Evolutionary conservation across 176 grass and related monocot species (phyloP).

Genomic region (Cenchrus fungigraminus): DNA sequence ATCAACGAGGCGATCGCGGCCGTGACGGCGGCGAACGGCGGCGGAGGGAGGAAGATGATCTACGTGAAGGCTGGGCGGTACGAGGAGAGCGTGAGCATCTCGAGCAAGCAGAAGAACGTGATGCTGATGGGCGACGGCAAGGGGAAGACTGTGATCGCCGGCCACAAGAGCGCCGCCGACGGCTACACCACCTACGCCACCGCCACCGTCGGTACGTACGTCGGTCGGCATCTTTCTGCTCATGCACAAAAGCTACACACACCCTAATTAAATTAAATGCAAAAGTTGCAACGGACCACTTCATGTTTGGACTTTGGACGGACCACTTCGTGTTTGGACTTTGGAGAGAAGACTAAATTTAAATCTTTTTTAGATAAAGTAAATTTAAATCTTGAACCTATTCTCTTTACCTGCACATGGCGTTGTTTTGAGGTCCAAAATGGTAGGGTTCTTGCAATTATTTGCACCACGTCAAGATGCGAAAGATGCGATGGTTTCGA

Average conservation of each 20-base stretch:
- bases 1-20: slow-evolving; percentile 71
- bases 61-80: slow-evolving; percentile 82
- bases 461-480: neutral
- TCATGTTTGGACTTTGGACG: too few species aligned
- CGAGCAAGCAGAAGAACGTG: slow-evolving; percentile 63
- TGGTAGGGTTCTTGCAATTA: neutral
- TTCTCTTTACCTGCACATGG: too few species aligned
- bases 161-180: slow-evolving; percentile 49
- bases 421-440: neutral
- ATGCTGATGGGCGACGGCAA: slow-evolving; percentile 89
- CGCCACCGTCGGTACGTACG: slow-evolving; percentile 74
- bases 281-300: too few species aligned
- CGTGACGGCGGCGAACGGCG: slow-evolving; percentile 26
- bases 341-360: too few species aligned
- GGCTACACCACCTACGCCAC: slow-evolving; percentile 68
- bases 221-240: neutral
- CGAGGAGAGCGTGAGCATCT: slow-evolving; percentile 62
- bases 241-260: neutral
- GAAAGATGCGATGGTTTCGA: slow-evolving; percentile 28
- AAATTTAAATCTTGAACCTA: too few species aligned
- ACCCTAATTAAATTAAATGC: too few species aligned
- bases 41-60: slow-evolving; percentile 56
- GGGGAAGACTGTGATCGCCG: slow-evolving; percentile 74
- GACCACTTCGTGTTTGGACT: too few species aligned
- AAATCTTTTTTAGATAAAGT: too few species aligned